phyloP scores from a whole-genome alignment of 1,139 yeast genomes.

The Saccharomyces hybrid region DNA sequence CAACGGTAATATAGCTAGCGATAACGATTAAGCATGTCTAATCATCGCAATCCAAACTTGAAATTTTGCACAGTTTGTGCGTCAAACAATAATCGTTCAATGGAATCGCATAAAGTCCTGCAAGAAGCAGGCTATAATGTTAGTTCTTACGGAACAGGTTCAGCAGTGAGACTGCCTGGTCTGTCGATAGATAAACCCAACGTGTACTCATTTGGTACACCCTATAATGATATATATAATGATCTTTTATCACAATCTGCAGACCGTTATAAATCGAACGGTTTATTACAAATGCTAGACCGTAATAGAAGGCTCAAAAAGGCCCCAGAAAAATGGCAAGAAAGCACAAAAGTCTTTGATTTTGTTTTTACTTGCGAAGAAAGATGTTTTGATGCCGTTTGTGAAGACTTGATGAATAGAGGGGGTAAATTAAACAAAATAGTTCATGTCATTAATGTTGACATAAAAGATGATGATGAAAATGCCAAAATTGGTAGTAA shows the following conservation, averaged over 20 bases:
- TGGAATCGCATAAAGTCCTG: constrained; percentile 92
- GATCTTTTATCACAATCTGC: constrained; percentile 71
- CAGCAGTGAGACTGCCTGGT: constrained; percentile 93
- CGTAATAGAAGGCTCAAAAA: constrained; percentile 78
- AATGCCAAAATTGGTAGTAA: constrained; percentile 90
- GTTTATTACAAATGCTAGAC: constrained; percentile 84
- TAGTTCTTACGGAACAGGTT: constrained; percentile 91
- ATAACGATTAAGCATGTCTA: not conserved
- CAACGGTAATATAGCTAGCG: not conserved
- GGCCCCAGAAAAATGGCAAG: constrained; percentile 95
- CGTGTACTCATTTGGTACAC: constrained; percentile 89
- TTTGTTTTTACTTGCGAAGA: constrained; percentile 96
- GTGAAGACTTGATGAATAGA: constrained; percentile 80
- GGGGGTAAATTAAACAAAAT: constrained; percentile 58
- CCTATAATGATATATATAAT: constrained; percentile 77
- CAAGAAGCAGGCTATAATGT: constrained; percentile 85
- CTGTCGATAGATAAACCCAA: constrained; percentile 87
- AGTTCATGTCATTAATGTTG: constrained; percentile 87
- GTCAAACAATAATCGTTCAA: constrained; percentile 87
- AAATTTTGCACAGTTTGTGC: constrained; percentile 97
- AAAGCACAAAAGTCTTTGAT: constrained; percentile 54
- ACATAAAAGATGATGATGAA: constrained; percentile 92
- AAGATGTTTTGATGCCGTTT: constrained; percentile 92
- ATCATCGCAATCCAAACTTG: constrained; percentile 27
- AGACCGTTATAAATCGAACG: constrained; percentile 74